Conservation (phyloP, 495 filamentous ascomycete genomes). For the Hyaloscypha variabilis region DNA sequence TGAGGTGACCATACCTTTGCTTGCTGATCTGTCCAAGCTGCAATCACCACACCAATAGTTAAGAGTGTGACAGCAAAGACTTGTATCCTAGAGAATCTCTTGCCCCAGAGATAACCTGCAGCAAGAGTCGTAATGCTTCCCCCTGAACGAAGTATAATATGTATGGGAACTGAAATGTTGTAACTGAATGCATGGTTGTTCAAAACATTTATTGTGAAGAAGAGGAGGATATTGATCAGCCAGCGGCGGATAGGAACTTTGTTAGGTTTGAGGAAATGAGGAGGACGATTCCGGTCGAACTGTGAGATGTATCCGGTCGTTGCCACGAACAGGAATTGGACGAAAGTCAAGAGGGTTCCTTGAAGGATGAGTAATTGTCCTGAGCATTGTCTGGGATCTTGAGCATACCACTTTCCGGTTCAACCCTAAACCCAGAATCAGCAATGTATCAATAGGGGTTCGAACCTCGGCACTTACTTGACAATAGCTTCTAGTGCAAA, state of each 20-base stretch:
- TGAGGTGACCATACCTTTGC: constrained; percentile 62
- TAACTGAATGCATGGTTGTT: constrained; percentile 99
- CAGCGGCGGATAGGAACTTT: constrained; percentile 84
- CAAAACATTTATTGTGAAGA: constrained; percentile 87
- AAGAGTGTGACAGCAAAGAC: constrained; percentile 77
- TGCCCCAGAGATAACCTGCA: constrained; percentile 82
- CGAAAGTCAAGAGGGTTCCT: constrained; percentile 91
- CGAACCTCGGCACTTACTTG: constrained; percentile 59
- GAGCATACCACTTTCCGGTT: constrained; percentile 60
- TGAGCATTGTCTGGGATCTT: constrained; percentile 4
- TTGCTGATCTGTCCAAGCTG: constrained; percentile 85
- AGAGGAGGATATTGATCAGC: constrained; percentile 86
- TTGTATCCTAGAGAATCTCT: constrained; percentile 79
- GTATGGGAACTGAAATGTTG: constrained; percentile 92
- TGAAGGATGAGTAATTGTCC: constrained; percentile 23
- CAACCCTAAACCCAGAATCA: constrained; percentile 45
- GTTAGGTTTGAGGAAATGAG: constrained; percentile 73
- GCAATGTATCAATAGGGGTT: constrained; percentile 9
- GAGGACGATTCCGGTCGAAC: constrained; percentile 57
- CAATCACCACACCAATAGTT: constrained; percentile 81
- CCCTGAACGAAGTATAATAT: constrained; percentile 94
- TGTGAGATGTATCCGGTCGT: constrained; percentile 76
- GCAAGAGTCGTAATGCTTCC: constrained; percentile 93
- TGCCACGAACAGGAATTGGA: constrained; percentile 87
- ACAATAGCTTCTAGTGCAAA: constrained; percentile 96